Conservation (phyloP, 306 rosid species). For the Cicer pinnatifidum region DNA sequence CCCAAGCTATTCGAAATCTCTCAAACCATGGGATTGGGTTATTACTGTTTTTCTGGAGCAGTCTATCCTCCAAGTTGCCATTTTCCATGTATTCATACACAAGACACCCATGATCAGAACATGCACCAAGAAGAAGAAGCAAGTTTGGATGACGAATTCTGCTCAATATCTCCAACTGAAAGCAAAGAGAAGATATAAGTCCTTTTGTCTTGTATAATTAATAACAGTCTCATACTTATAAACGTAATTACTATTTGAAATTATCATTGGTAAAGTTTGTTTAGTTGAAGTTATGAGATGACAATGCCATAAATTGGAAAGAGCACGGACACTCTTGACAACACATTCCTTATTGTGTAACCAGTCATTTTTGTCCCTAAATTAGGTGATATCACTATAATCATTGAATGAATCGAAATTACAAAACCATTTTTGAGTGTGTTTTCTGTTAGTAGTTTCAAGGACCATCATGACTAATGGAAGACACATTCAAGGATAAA, state of each 20-base stretch:
- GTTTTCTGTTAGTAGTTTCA: too few relatives aligned
- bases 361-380: too few relatives aligned
- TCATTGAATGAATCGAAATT: too few relatives aligned
- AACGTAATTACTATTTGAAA: neutral
- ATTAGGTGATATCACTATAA: too few relatives aligned
- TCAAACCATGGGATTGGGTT: conserved; percentile 88
- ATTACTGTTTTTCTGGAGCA: conserved; percentile 59
- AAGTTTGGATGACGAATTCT: conserved; percentile 88
- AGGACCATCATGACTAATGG: too few relatives aligned
- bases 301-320: neutral
- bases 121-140: conserved; percentile 93
- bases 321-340: neutral
- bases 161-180: conserved; percentile 87
- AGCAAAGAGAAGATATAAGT: conserved; percentile 45
- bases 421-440: too few relatives aligned
- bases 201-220: neutral
- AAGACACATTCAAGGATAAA: too few relatives aligned
- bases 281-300: conserved; percentile 15
- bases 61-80: conserved; percentile 89
- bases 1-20: conserved; percentile 92
- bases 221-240: neutral
- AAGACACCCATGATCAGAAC: conserved; percentile 79
- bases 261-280: conserved; percentile 7
- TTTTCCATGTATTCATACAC: conserved; percentile 93
- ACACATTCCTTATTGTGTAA: too few relatives aligned